These are phyloP conservation scores for Fusarium sp. DNA, from an alignment of 2,329 filamentous ascomycete genomes.

Conservation along the genomic window DNA sequence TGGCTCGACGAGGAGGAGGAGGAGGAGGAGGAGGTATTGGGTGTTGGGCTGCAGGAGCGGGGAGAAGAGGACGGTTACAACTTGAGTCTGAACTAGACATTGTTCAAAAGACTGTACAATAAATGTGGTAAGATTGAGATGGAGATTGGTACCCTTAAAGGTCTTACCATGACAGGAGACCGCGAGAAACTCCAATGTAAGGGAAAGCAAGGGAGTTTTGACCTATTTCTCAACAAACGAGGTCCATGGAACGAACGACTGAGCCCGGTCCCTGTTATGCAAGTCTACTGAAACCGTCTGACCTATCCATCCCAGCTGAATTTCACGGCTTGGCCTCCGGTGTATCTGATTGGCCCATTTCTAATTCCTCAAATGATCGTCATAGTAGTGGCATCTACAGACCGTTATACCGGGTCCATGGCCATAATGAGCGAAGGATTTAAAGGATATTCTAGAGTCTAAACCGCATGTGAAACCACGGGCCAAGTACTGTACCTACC, in stretches of 20 bases:
- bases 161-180: neutral
- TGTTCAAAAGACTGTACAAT: neutral
- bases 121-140: accelerated
- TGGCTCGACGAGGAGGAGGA: neutral
- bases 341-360: neutral
- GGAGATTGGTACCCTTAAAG: neutral
- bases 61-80: conserved; percentile 4
- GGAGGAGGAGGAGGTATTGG: neutral
- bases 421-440: neutral
- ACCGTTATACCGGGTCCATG: neutral
- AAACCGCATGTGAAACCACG: neutral
- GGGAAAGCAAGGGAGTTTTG: neutral
- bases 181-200: neutral
- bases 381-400: neutral
- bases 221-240: neutral
- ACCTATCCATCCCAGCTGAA: neutral
- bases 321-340: neutral
- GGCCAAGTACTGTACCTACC: too few species aligned
- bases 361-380: neutral
- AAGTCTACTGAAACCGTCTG: neutral
- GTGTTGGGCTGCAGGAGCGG: neutral
- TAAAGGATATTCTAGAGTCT: neutral
- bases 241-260: too few species aligned
- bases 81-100: neutral
- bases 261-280: neutral